Evolutionary conservation across 345 rosid genomes (phyloP).

Genomic region (Chamaenerion angustifolium): DNA sequence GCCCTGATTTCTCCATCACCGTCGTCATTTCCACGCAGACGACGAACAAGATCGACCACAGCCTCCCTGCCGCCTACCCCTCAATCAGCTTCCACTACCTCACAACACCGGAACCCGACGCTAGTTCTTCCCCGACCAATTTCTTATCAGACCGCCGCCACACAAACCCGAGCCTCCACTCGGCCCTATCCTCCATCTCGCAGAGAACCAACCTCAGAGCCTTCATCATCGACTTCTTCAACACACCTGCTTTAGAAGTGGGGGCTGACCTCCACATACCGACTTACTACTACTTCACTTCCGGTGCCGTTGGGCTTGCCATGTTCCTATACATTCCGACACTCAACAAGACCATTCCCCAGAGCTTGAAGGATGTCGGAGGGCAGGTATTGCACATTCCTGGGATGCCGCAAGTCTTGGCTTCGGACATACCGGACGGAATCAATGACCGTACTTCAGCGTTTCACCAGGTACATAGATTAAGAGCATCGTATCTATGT

Average conservation of each 20-base stretch:
- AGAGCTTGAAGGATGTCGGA: constrained; percentile 15
- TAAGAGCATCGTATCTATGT: too few species aligned
- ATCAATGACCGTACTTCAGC: neutral
- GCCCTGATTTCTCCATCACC: constrained; percentile 4
- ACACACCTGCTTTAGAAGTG: constrained; percentile 11
- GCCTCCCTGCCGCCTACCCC: constrained; percentile 8
- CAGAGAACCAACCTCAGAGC: constrained; percentile 10
- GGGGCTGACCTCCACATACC: constrained; percentile 13
- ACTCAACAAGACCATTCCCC: neutral
- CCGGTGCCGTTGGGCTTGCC: constrained; percentile 10
- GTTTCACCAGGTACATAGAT: too few species aligned
- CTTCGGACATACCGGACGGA: neutral
- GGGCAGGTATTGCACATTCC: constrained; percentile 6
- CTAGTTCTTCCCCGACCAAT: neutral
- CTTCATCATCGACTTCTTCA: constrained; percentile 19
- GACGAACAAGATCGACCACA: neutral
- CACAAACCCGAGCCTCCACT: constrained; percentile 9
- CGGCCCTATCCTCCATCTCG: constrained; percentile 11
- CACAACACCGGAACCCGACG: constrained; percentile 2
- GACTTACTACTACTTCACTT: constrained; percentile 17
- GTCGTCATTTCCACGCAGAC: neutral
- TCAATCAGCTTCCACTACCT: constrained; percentile 22
- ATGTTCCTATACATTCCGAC: constrained; percentile 9
- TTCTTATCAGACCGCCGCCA: constrained; percentile 11
- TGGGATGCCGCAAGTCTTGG: constrained; percentile 11